Evolutionary conservation across 2,329 filamentous ascomycete species (phyloP).

Genomic region (Aureobasidium uvarum): DNA sequence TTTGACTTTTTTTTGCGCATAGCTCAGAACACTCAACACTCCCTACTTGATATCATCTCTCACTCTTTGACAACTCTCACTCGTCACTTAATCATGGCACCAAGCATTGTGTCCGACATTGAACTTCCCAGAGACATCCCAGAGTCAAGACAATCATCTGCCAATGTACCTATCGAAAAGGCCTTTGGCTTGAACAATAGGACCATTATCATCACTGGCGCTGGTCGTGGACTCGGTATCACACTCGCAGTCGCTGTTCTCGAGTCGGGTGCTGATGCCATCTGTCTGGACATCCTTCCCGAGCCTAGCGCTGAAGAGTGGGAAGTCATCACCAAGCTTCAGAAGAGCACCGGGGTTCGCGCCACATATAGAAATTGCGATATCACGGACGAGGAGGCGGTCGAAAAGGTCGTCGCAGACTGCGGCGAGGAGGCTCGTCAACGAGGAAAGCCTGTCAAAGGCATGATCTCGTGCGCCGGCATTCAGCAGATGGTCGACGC

Average conservation of each 20-base stretch:
- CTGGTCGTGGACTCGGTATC: slow-evolving; percentile 67
- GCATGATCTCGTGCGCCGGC: slow-evolving; percentile 44
- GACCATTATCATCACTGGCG: slow-evolving; percentile 68
- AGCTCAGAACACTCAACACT: background rate
- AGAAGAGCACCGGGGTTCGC: slow-evolving; percentile 63
- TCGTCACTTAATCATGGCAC: slow-evolving; percentile 30
- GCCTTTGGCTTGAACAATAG: slow-evolving; percentile 56
- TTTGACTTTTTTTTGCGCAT: background rate
- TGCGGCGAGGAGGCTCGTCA: slow-evolving; percentile 40
- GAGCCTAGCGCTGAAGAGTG: slow-evolving; percentile 52
- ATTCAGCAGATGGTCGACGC: slow-evolving; percentile 40
- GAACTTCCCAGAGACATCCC: slow-evolving; percentile 31
- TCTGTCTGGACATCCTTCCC: slow-evolving; percentile 54
- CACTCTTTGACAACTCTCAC: too few species aligned
- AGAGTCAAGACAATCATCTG: slow-evolving; percentile 32
- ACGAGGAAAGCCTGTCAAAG: slow-evolving; percentile 48
- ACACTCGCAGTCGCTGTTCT: slow-evolving; percentile 63
- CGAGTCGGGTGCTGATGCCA: slow-evolving; percentile 63
- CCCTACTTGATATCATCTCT: background rate
- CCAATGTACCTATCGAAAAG: slow-evolving; percentile 29
- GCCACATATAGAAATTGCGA: slow-evolving; percentile 39
- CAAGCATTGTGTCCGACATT: slow-evolving; percentile 33
- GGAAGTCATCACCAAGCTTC: slow-evolving; percentile 32
- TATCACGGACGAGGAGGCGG: slow-evolving; percentile 41
- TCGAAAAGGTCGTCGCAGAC: slow-evolving; percentile 40